Evolutionary conservation across 805 yeast genomes (phyloP).

Genomic region (Schwanniomyces pseudopolymorphus): DNA sequence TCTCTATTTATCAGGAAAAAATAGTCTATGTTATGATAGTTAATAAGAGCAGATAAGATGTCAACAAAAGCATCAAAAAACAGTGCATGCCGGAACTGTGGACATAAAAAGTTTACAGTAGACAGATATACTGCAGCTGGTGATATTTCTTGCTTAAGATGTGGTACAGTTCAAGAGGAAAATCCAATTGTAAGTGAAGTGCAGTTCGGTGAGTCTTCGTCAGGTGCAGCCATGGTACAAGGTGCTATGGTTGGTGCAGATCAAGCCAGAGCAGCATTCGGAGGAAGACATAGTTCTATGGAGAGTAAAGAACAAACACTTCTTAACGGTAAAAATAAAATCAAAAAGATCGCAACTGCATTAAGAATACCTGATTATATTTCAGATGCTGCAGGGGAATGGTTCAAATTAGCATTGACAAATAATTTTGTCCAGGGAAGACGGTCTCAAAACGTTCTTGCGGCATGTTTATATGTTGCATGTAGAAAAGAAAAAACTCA

Average conservation of each 20-base stretch:
- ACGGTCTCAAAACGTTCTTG: slow-evolving; percentile 89
- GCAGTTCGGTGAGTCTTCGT: slow-evolving; percentile 85
- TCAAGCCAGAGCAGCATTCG: slow-evolving; percentile 69
- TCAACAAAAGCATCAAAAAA: slow-evolving; percentile 2
- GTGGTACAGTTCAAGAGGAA: slow-evolving; percentile 90
- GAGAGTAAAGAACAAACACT: slow-evolving; percentile 90
- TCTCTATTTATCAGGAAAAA: not conserved
- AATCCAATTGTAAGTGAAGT: slow-evolving; percentile 95
- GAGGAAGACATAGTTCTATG: slow-evolving; percentile 69
- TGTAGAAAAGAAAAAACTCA: slow-evolving; percentile 90
- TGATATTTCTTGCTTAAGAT: slow-evolving; percentile 73
- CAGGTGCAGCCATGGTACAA: slow-evolving; percentile 94
- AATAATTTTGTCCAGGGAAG: slow-evolving; percentile 97
- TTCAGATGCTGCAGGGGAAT: slow-evolving; percentile 80
- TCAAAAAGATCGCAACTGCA: slow-evolving; percentile 76
- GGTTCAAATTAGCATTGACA: slow-evolving; percentile 85
- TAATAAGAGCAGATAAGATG: not conserved
- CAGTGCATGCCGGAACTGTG: slow-evolving; percentile 23
- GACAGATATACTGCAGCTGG: slow-evolving; percentile 46
- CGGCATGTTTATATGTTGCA: slow-evolving; percentile 92
- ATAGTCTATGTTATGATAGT: not conserved
- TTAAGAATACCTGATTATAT: slow-evolving; percentile 80
- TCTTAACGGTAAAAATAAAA: slow-evolving; percentile 76
- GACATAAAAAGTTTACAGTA: slow-evolving; percentile 19
- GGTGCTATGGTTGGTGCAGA: slow-evolving; percentile 92